Percentiles rank a stretch among this genome's conserved stretches.
These are phyloP conservation scores for Debaryomycetaceae sp. DNA, from an alignment of 1,139 yeast species.

Conservation along the genomic window DNA sequence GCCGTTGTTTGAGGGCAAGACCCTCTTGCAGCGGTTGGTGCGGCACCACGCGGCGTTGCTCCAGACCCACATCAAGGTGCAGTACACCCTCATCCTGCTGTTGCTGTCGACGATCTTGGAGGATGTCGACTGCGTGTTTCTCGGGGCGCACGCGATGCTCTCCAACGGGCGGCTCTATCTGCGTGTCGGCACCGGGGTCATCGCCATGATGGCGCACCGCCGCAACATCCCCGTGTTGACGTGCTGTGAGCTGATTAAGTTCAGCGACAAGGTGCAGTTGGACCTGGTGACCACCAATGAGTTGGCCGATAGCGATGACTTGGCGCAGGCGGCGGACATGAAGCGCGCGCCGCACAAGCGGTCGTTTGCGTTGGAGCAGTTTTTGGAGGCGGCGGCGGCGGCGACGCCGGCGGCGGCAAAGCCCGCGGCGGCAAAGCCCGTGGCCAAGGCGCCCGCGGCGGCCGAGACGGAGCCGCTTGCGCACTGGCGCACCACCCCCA, in stretches of 20 bases:
- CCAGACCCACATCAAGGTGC: constrained; percentile 27
- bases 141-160: constrained; percentile 97
- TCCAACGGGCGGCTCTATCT: constrained; percentile 92
- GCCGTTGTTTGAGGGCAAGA: constrained; percentile 92
- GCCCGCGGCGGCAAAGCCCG: constrained; percentile 14
- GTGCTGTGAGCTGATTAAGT: constrained; percentile 92
- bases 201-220: constrained; percentile 86
- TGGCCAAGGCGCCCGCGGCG: constrained; percentile 5
- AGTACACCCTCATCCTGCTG: constrained; percentile 74
- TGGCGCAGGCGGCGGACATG: constrained; percentile 44
- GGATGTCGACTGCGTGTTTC: constrained; percentile 78
- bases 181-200: constrained; percentile 90
- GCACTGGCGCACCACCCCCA: constrained; percentile 61
- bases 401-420: constrained; percentile 17
- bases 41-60: too few species aligned
- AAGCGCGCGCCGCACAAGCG: constrained; percentile 56
- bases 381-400: constrained; percentile 42
- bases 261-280: constrained; percentile 90
- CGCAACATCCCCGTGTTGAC: constrained; percentile 91
- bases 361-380: constrained; percentile 65
- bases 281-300: constrained; percentile 95
- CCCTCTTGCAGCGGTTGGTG: constrained; percentile 56
- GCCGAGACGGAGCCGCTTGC: constrained; percentile 34
- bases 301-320: constrained; percentile 79
- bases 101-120: constrained; percentile 75